phyloP scores from a whole-genome alignment of 179 eudicot species.

The Beta lomatogona region DNA sequence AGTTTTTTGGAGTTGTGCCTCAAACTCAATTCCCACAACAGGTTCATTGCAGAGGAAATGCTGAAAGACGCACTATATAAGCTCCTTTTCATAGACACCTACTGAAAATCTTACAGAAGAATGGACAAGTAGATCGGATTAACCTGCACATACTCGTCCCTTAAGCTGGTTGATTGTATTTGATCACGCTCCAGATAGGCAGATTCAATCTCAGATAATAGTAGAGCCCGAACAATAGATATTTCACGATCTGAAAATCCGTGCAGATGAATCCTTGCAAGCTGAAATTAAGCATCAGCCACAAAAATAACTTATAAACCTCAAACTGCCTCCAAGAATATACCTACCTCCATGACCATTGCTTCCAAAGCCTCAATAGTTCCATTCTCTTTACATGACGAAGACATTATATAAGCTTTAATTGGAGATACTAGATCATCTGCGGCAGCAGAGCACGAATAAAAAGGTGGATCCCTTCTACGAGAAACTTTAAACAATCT shows the following conservation, averaged over 20 bases:
- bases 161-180: slow-evolving; percentile 74
- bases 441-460: slow-evolving; percentile 79
- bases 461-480: slow-evolving; percentile 73
- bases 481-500: slow-evolving; percentile 80
- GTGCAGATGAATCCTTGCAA: slow-evolving; percentile 78
- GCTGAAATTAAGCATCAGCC: slow-evolving; percentile 50
- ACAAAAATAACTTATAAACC: slow-evolving; percentile 16
- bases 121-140: slow-evolving; percentile 3
- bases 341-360: slow-evolving; percentile 74
- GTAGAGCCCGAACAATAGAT: slow-evolving; percentile 59
- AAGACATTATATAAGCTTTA: slow-evolving; percentile 77
- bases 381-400: slow-evolving; percentile 85
- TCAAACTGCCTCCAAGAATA: slow-evolving; percentile 22
- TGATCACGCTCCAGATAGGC: slow-evolving; percentile 89
- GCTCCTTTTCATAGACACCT: not conserved
- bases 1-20: slow-evolving; percentile 89
- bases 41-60: slow-evolving; percentile 82
- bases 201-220: slow-evolving; percentile 90
- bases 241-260: slow-evolving; percentile 92
- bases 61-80: slow-evolving; percentile 31
- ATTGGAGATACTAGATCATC: slow-evolving; percentile 63
- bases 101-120: not conserved
- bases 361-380: slow-evolving; percentile 77
- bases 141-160: slow-evolving; percentile 90
- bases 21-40: slow-evolving; percentile 74